Evolutionary conservation across 129 eudicot species (phyloP).

Genomic region (Flaveria trinervia): DNA sequence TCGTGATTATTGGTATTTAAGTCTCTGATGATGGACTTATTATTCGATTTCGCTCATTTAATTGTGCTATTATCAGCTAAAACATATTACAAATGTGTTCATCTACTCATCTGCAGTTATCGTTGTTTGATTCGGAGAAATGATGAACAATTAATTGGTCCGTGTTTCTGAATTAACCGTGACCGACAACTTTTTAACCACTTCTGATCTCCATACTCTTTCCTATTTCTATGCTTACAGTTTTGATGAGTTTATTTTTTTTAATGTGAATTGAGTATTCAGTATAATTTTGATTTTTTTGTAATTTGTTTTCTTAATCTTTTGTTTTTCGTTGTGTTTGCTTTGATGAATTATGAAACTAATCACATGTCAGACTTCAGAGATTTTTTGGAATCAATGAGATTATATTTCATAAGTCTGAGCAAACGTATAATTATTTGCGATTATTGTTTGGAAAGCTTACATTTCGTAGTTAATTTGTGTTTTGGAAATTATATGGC

Average conservation of each 20-base stretch:
- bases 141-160: constrained; percentile 49
- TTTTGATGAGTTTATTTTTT: no score
- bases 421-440: neutral
- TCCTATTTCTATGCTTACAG: no score
- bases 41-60: neutral
- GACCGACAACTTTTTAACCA: constrained; percentile 45
- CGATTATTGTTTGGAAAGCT: no score
- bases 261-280: no score
- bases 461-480: no score
- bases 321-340: neutral
- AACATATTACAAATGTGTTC: no score
- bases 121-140: constrained; percentile 6
- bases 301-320: no score
- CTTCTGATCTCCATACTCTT: constrained; percentile 30
- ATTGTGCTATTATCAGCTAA: no score
- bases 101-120: no score
- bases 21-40: constrained; percentile 35
- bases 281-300: no score
- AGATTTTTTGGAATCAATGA: neutral
- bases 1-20: constrained; percentile 46
- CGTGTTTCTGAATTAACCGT: constrained; percentile 56
- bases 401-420: neutral
- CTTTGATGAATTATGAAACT: neutral
- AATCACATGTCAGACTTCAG: constrained; percentile 20
- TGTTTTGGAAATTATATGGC: no score